Evolutionary conservation across 805 yeast species (phyloP), one percentile per base, ranked within the genome.

Genomic region (Naumovozyma dairenensis): DNA sequence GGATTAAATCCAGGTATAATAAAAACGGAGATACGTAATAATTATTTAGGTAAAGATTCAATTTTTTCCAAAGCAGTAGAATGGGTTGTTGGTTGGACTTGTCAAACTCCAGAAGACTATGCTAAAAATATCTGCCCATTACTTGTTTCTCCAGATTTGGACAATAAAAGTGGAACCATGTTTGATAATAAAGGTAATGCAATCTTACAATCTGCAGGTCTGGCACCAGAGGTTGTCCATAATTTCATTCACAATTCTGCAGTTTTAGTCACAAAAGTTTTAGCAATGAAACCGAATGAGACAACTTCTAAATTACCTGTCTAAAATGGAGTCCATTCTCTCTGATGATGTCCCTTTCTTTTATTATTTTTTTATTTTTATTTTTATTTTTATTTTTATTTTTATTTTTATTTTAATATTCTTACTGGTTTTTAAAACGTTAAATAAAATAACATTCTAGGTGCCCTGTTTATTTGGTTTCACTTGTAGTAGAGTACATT

Each of bases 1-100:
- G 69, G 69, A 1, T 48, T 64, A 25, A 63, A 64, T 34, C 69
- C 68, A 5, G 67, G 67, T 2, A 5, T 63, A 1, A 54, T 63
- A 17, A 55, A 47, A 34, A 61, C 68, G 0, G 40, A 44, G 28
- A 62, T 63, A 27, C 52, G 68, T 36, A 35, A 43, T 21, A 63
- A 63, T 35, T 34, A 52, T 8, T 28, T 52, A 18, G 68, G 66
- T 14, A 34, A 39, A 13, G 55, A 53, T 4, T 39, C 48, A 14
- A 44, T 53, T 41, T 35, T 39, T n/a, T 45, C 54, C 3, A 31
- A 35, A 1, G 14, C 42, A 2, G 16, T 55, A 15, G 68, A 64
- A 44, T 34, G 43, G 8, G 3, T 56, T 1, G 31, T 64, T 12
- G 53, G 62, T 3, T 51, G 51, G 49, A 46, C 56, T 17, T 44